Evolutionary conservation across 78 protist genomes (phyloP).

Genomic region (slime mould (Dictyostelium discoideum)): dicty_2.7 NC_007091.3:1119001-1119500

Average conservation of each 20-base stretch:
- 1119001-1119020: constrained; percentile 97
- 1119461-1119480: constrained; percentile 98
- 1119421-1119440: constrained; percentile 91
- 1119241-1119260: constrained; percentile 99
- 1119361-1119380: constrained; percentile 98
- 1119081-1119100: constrained; percentile 97
- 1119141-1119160: constrained; percentile 95
- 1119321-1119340: constrained; percentile 99
- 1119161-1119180: constrained; percentile 95
- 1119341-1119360: constrained; percentile 96
- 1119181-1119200: constrained; percentile 99
- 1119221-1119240: constrained; percentile 98
- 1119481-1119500: constrained; percentile 99
- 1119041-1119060: constrained; percentile 97
- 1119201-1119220: constrained; percentile 99
- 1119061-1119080: constrained; percentile 90
- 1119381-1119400: constrained; percentile 99
- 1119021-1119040: constrained; percentile 98
- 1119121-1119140: constrained; percentile 98
- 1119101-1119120: constrained; percentile 92
- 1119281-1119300: constrained; percentile 88
- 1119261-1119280: constrained; percentile 99
- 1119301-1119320: constrained; percentile 99
- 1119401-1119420: constrained; percentile 99
- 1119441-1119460: constrained; percentile 99